Conservation (phyloP, 129 eudicot genomes). For the Lactuca sativa region DNA sequence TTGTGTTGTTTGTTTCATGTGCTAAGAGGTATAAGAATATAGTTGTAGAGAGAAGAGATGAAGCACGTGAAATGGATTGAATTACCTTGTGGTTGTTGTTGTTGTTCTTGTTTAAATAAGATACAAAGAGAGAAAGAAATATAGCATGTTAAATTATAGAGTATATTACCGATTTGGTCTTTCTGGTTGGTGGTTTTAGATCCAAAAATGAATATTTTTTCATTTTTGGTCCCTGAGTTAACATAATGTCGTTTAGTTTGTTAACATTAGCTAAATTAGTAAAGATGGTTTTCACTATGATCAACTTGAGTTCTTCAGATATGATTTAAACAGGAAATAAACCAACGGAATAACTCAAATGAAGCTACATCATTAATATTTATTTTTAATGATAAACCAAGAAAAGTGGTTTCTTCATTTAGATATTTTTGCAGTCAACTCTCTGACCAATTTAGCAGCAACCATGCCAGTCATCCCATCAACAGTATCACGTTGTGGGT, state of each 20-base stretch:
- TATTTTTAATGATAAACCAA: constrained; percentile 19
- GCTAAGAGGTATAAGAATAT: constrained; percentile 63
- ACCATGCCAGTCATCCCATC: constrained; percentile 99
- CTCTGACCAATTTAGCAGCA: constrained; percentile 93
- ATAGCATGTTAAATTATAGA: constrained; percentile 16
- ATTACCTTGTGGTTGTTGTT: constrained; percentile 11
- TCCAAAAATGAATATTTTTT: background rate
- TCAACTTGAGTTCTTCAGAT: constrained; percentile 16
- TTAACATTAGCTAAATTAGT: background rate
- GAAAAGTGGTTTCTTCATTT: constrained; percentile 40
- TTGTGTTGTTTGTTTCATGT: constrained; percentile 51
- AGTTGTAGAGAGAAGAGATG: constrained; percentile 51
- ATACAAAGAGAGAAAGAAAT: constrained; percentile 33
- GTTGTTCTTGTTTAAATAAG: constrained; percentile 21
- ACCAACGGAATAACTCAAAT: constrained; percentile 10
- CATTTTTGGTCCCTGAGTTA: background rate
- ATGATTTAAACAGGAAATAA: constrained; percentile 16
- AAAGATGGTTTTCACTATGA: constrained; percentile 18
- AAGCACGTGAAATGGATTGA: constrained; percentile 33
- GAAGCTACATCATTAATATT: constrained; percentile 7
- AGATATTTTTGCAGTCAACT: constrained; percentile 87
- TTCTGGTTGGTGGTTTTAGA: background rate
- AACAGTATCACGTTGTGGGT: constrained; percentile 96
- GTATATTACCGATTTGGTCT: background rate
- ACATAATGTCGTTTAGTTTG: background rate